Percentiles rank a stretch among this genome's conserved stretches.
phyloP scores from a whole-genome alignment of 1,139 yeast genomes.

The Maudiozyma humilis region DNA sequence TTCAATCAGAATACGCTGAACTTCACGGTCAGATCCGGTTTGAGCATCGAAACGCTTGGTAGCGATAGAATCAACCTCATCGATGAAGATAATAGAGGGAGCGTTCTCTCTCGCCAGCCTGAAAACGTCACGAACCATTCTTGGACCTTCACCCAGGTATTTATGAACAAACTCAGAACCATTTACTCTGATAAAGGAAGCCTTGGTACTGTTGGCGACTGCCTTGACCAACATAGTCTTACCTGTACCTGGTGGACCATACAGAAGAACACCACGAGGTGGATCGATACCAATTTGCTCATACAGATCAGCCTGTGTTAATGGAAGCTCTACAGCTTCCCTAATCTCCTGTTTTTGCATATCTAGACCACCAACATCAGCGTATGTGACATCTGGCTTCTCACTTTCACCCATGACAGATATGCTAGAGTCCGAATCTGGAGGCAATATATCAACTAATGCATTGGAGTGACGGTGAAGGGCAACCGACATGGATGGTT shows the following conservation, averaged over 20 bases:
- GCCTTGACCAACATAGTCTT: constrained; percentile 98
- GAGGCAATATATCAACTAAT: constrained; percentile 91
- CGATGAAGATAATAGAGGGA: constrained; percentile 93
- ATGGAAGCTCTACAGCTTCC: constrained; percentile 95
- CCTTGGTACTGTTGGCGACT: constrained; percentile 93
- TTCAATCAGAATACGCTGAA: constrained; percentile 93
- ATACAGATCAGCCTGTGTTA: constrained; percentile 91
- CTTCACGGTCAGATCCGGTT: constrained; percentile 99
- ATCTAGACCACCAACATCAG: constrained; percentile 96
- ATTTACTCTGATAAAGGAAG: constrained; percentile 90
- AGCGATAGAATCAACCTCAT: constrained; percentile 98
- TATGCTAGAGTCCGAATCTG: constrained; percentile 96
- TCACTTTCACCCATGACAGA: constrained; percentile 92
- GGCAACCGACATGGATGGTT: constrained; percentile 93
- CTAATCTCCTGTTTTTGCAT: constrained; percentile 98
- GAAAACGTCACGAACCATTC: constrained; percentile 98
- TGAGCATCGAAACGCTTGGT: constrained; percentile 98
- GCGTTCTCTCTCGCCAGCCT: constrained; percentile 94
- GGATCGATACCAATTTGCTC: constrained; percentile 98
- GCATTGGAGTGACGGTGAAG: constrained; percentile 98
- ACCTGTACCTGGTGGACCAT: constrained; percentile 99
- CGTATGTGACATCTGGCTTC: constrained; percentile 73
- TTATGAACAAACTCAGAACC: constrained; percentile 98
- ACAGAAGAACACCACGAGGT: constrained; percentile 91
- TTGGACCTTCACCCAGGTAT: constrained; percentile 97